Evolutionary conservation across 2,329 filamentous ascomycete species (phyloP).

Genomic region (Aspergillus brunneoviolaceus): DNA sequence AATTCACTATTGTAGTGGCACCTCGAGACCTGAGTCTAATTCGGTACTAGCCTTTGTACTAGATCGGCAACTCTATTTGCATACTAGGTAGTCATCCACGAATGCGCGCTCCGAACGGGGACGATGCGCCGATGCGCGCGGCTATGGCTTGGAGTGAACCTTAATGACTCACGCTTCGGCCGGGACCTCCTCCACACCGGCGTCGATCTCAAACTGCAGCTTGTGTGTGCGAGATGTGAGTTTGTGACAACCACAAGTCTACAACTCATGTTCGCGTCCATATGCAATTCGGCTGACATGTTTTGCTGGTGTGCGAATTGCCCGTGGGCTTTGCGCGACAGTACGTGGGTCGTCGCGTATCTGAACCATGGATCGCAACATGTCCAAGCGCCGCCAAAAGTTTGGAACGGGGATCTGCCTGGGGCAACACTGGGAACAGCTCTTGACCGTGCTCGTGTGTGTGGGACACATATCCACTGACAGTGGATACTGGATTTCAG

Average conservation of each 20-base stretch:
- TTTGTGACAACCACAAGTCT: background rate
- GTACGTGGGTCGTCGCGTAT: background rate
- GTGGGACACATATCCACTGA: background rate
- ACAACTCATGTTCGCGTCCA: background rate
- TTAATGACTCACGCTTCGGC: constrained; percentile 3
- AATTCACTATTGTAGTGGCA: background rate
- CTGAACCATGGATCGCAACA: background rate
- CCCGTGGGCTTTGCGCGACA: background rate
- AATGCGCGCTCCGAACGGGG: constrained; percentile 1
- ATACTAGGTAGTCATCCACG: background rate
- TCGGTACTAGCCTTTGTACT: background rate
- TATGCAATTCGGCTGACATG: background rate
- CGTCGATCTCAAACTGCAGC: background rate
- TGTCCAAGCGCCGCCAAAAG: background rate
- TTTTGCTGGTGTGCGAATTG: background rate
- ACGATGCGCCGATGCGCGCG: constrained; percentile 2
- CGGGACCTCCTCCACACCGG: background rate
- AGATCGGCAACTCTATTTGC: constrained; percentile 10
- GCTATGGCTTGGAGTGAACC: constrained; percentile 4
- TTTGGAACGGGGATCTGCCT: background rate
- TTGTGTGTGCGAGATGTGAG: background rate
- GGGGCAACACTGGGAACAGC: background rate
- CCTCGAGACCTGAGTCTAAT: background rate
- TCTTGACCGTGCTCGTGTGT: background rate
- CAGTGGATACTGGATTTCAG: background rate